phyloP scores from a whole-genome alignment of 495 filamentous ascomycete species.

The Tuber brumale region DNA sequence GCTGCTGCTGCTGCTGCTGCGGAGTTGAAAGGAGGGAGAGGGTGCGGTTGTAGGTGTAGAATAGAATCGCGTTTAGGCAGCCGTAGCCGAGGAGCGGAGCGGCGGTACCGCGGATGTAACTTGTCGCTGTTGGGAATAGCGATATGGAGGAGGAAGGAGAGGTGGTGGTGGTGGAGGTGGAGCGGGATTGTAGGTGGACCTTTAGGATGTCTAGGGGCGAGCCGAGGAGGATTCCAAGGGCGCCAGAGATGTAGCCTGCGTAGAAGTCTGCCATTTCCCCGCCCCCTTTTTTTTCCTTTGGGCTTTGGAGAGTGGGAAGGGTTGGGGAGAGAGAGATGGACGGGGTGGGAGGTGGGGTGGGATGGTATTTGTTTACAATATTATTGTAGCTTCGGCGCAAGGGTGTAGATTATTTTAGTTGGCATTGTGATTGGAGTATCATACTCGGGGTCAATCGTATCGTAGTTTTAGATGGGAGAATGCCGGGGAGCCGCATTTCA shows the following conservation, averaged over 20 bases:
- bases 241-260: slow-evolving; percentile 70
- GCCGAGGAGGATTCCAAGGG: slow-evolving; percentile 73
- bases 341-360: background rate
- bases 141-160: slow-evolving; percentile 2
- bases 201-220: slow-evolving; percentile 85
- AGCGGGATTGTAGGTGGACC: slow-evolving; percentile 66
- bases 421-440: too few relatives aligned
- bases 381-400: too few relatives aligned
- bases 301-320: background rate
- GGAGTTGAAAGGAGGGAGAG: slow-evolving; percentile 50
- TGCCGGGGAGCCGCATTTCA: too few relatives aligned
- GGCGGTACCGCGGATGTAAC: slow-evolving; percentile 53
- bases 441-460: too few relatives aligned
- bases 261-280: background rate
- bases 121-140: slow-evolving; percentile 9
- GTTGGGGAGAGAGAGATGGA: background rate
- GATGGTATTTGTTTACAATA: background rate
- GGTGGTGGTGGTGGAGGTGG: slow-evolving; percentile 23
- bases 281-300: background rate
- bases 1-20: slow-evolving; percentile 19
- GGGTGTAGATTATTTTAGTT: too few relatives aligned
- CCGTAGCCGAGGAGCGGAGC: slow-evolving; percentile 83
- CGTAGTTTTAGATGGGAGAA: background rate
- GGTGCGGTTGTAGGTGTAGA: slow-evolving; percentile 75
- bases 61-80: slow-evolving; percentile 79